Evolutionary conservation across 2,329 filamentous ascomycete genomes (phyloP), one percentile per base, ranked within the genome.

Genomic region (Penicillium rolfsii): DNA sequence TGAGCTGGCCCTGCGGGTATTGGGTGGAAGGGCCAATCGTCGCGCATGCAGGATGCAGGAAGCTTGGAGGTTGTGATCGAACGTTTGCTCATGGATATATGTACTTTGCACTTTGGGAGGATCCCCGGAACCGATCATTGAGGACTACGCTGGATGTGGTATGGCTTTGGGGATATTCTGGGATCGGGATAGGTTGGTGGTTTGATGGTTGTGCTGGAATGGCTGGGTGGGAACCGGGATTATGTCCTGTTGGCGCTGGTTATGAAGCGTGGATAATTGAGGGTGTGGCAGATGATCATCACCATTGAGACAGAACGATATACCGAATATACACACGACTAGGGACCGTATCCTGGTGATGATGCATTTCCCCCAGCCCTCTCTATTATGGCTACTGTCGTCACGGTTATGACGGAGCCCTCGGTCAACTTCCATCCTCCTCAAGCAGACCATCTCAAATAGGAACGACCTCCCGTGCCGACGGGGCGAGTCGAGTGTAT

Each of bases 181-280:
- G 12, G 12, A 14, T 28, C 14, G 6, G 24, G 45, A 48, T 30
- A 48, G 45, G 45, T 48, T 30, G 24, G 4, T 30, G 3, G 3
- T 7, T 7, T 30, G 14, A 3, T 48, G 24, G 45, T 8, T 12
- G 11, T 26, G 16, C 9, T 28, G 45, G 14, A 30, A 48, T n/a
- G 26, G 55, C 49, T 57, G 60, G 41, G 41, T 63, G 36, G 26
- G 41, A 58, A 55, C 57, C 58, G 38, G 64, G 64, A 60, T 67
- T 56, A 49, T 58, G 61, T 54, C 64, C 45, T 63, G 60, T 58
- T 48, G 36, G 40, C 40, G 45, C 30, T 48, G 24, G 45, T 11
- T 3, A 33, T 33, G 30, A 33, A 33, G 30, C 30, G 30, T 33
- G 30, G 30, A 33, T 33, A 11, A 11, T 33, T 11, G 5, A 11